phyloP scores from a whole-genome alignment of 1,139 yeast genomes.

The Geotrichum histeridarum region DNA sequence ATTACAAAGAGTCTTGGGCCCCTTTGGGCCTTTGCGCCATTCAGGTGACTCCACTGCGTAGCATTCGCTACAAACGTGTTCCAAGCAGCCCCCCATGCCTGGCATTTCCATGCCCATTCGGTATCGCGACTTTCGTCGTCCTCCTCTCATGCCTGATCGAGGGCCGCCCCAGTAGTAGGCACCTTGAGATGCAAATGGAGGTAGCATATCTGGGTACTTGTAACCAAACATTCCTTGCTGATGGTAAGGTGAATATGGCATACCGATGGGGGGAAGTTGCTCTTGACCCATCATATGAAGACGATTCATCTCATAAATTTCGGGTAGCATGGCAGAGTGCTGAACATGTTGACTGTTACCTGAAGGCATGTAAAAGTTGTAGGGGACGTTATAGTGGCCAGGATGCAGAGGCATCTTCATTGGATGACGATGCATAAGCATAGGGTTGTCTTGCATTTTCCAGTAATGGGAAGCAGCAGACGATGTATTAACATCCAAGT shows the following conservation, averaged over 20 bases:
- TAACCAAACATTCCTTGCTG: not conserved
- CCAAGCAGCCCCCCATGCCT: not conserved
- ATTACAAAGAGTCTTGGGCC: constrained; percentile 60
- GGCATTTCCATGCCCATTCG: not conserved
- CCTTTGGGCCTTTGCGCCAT: constrained; percentile 64
- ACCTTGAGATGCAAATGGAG: not conserved
- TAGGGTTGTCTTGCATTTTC: not conserved
- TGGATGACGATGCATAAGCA: not conserved
- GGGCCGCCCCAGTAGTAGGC: not conserved
- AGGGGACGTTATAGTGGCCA: not conserved
- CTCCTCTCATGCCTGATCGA: not conserved
- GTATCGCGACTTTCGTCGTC: not conserved
- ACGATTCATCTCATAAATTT: not conserved
- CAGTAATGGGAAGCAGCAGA: not conserved
- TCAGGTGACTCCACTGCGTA: constrained; percentile 63
- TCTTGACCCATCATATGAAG: constrained; percentile 3
- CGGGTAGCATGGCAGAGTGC: not conserved
- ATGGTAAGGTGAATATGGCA: not conserved
- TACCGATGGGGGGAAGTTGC: not conserved
- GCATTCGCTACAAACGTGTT: constrained; percentile 41
- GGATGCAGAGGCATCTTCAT: not conserved
- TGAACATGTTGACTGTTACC: not conserved
- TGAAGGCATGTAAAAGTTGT: not conserved
- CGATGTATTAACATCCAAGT: not conserved
- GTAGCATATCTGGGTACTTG: constrained; percentile 3